Conservation (phyloP, 2,329 filamentous ascomycete species). For the Trichophyton schoenleinii region DNA sequence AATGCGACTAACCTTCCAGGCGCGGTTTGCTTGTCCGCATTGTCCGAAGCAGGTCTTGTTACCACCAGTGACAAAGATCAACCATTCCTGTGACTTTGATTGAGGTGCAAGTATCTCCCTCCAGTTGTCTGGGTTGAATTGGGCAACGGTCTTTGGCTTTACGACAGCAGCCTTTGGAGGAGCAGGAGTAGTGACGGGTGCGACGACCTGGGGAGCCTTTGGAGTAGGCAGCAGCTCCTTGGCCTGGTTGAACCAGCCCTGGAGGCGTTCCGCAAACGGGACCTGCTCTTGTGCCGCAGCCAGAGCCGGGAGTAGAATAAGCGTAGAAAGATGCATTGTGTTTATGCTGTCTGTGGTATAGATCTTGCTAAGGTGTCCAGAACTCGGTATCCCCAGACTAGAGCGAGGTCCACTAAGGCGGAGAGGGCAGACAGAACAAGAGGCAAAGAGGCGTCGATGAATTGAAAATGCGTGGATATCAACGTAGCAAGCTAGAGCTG, state of each 20-base stretch:
- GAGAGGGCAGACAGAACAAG: background rate
- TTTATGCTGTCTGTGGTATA: background rate
- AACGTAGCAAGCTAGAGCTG: background rate
- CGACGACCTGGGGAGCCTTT: slow-evolving; percentile 22
- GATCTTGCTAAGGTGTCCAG: background rate
- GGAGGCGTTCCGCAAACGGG: slow-evolving; percentile 36
- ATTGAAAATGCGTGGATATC: background rate
- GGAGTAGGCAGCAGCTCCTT: slow-evolving; percentile 44
- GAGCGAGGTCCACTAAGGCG: background rate
- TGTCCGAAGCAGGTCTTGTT: slow-evolving; percentile 53
- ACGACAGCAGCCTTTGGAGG: slow-evolving; percentile 32
- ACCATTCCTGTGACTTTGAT: slow-evolving; percentile 38
- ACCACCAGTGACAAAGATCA: slow-evolving; percentile 50
- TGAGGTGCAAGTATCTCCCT: slow-evolving; percentile 38
- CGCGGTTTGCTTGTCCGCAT: slow-evolving; percentile 43
- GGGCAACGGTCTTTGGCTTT: slow-evolving; percentile 38
- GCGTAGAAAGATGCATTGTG: slow-evolving; percentile 18
- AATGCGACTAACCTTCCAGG: slow-evolving; percentile 34
- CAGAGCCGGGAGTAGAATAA: slow-evolving; percentile 64
- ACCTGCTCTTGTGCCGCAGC: slow-evolving; percentile 47
- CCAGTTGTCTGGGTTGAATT: slow-evolving; percentile 46
- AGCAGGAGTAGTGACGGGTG: slow-evolving; percentile 31
- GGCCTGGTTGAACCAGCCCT: slow-evolving; percentile 40
- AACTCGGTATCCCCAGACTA: background rate
- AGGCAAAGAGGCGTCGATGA: background rate